Conservation (phyloP, 176 grass and related monocot genomes). For the Eleusine coracana region DNA sequence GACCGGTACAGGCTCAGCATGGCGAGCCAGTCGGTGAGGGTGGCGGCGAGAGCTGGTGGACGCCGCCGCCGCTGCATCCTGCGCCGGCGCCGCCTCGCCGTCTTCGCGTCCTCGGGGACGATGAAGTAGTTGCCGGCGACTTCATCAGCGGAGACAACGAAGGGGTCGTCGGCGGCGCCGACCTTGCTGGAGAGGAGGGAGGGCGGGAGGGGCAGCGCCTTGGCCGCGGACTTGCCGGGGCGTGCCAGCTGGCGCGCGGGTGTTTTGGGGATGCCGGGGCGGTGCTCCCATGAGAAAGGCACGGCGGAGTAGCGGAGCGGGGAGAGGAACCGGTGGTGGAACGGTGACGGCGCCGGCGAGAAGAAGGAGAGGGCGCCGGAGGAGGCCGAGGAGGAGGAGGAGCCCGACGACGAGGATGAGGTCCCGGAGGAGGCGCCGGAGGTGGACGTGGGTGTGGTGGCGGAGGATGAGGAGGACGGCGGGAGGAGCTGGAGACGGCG, state of each 20-base stretch:
- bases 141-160: background rate
- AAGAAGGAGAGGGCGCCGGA: constrained; percentile 38
- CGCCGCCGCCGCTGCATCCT: constrained; percentile 18
- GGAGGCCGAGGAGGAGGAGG: constrained; percentile 29
- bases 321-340: constrained; percentile 60
- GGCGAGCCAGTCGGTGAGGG: constrained; percentile 51
- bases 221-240: background rate
- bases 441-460: background rate
- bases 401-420: background rate
- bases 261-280: constrained; percentile 73
- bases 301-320: constrained; percentile 58
- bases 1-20: constrained; percentile 55
- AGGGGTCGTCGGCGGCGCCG: constrained; percentile 25
- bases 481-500: constrained; percentile 3
- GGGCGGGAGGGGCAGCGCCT: constrained; percentile 59
- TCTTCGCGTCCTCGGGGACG: constrained; percentile 22
- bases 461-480: background rate
- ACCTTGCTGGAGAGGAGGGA: constrained; percentile 49
- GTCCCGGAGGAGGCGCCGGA: background rate
- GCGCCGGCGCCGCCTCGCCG: constrained; percentile 24
- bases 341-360: constrained; percentile 50
- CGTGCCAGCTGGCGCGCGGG: constrained; percentile 36
- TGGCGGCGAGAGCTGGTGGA: constrained; percentile 27
- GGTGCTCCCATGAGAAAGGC: constrained; percentile 87
- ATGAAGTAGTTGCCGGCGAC: constrained; percentile 1